Conservation (phyloP, 2,329 filamentous ascomycete genomes). For the Fusarium sulawesiense region DNA sequence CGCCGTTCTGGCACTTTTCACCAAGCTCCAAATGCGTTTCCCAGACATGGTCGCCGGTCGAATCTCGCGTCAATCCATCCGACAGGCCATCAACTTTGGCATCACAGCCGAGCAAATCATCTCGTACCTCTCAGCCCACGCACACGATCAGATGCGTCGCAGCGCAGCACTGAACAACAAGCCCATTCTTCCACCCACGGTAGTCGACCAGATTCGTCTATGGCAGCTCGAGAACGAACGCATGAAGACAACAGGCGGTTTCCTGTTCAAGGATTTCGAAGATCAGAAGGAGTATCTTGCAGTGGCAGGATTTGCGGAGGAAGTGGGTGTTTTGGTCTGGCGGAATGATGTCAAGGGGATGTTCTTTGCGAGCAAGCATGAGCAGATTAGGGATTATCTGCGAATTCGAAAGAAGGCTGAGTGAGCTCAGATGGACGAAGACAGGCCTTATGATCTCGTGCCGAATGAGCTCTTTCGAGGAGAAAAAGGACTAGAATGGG, state of each 20-base stretch:
- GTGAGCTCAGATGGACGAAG: slow-evolving; percentile 21
- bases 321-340: slow-evolving; percentile 91
- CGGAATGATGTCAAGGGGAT: slow-evolving; percentile 80
- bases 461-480: neutral
- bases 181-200: slow-evolving; percentile 89
- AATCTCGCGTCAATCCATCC: slow-evolving; percentile 87
- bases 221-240: slow-evolving; percentile 98
- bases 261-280: slow-evolving; percentile 89
- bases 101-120: slow-evolving; percentile 98
- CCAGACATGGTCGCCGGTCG: slow-evolving; percentile 94
- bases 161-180: slow-evolving; percentile 66
- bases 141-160: slow-evolving; percentile 92
- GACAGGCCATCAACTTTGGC: slow-evolving; percentile 85
- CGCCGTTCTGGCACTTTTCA: slow-evolving; percentile 90
- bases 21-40: slow-evolving; percentile 88
- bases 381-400: slow-evolving; percentile 87
- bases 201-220: slow-evolving; percentile 95
- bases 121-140: slow-evolving; percentile 89
- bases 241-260: slow-evolving; percentile 86
- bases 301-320: slow-evolving; percentile 82
- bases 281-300: slow-evolving; percentile 76
- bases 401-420: slow-evolving; percentile 70
- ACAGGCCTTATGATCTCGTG: neutral
- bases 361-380: slow-evolving; percentile 93
- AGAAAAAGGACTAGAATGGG: neutral